These are phyloP conservation scores for Saccharomyces uvarum DNA, from an alignment of 1,139 yeast species.

Conservation along the genomic window DNA sequence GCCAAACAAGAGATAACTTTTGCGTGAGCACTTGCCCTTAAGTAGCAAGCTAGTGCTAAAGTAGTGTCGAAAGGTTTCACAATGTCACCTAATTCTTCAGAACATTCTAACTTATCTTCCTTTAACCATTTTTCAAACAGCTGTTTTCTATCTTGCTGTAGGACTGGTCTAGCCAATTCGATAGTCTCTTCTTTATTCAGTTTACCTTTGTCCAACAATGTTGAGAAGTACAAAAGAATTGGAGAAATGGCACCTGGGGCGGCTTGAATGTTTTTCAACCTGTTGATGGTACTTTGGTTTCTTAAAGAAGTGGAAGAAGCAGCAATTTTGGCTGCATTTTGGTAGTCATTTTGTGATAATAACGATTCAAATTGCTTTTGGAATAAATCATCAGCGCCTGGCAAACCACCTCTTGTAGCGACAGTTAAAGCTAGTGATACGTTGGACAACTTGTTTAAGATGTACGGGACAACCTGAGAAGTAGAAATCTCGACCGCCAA, in stretches of 20 bases:
- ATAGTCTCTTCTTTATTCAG: slow-evolving; percentile 89
- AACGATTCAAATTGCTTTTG: slow-evolving; percentile 84
- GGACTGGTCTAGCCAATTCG: slow-evolving; percentile 90
- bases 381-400: slow-evolving; percentile 92
- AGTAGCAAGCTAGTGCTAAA: slow-evolving; percentile 83
- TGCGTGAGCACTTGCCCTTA: slow-evolving; percentile 75
- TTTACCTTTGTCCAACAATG: slow-evolving; percentile 85
- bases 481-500: slow-evolving; percentile 85
- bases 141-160: slow-evolving; percentile 92
- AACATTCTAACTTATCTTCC: slow-evolving; percentile 86
- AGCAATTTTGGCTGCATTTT: slow-evolving; percentile 92
- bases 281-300: slow-evolving; percentile 89
- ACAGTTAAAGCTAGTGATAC: slow-evolving; percentile 80
- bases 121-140: slow-evolving; percentile 93
- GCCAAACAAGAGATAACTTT: slow-evolving; percentile 91
- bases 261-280: slow-evolving; percentile 86
- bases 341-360: slow-evolving; percentile 77
- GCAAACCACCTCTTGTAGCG: slow-evolving; percentile 92
- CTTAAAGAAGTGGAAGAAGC: slow-evolving; percentile 92
- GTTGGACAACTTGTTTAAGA: slow-evolving; percentile 77
- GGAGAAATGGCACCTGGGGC: slow-evolving; percentile 95
- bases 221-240: slow-evolving; percentile 84
- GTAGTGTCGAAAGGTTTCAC: slow-evolving; percentile 83
- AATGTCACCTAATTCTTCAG: slow-evolving; percentile 95
- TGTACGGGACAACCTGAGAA: slow-evolving; percentile 81